phyloP scores from a whole-genome alignment of 192 early-diverging fungal genomes.

The Kappamyces sp. region DNA sequence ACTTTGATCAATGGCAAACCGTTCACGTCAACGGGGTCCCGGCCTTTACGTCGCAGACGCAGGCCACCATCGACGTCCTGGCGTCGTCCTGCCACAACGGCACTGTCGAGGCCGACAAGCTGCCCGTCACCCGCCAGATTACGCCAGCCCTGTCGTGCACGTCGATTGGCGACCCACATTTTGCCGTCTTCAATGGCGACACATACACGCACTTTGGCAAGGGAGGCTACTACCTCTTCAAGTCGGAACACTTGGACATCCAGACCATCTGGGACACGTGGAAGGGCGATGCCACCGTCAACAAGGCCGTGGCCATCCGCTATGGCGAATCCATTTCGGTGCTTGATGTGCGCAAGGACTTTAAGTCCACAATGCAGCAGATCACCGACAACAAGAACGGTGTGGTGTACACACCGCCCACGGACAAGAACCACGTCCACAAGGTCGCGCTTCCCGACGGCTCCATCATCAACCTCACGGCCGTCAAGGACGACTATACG shows the following conservation, averaged over 20 bases:
- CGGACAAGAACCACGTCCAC: neutral
- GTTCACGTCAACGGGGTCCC: too few relatives aligned
- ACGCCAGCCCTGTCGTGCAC: neutral
- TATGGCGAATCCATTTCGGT: conserved; percentile 9
- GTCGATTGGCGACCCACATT: conserved; percentile 10
- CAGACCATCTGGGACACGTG: neutral
- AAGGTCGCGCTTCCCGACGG: conserved; percentile 9
- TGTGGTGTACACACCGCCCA: conserved; percentile 1
- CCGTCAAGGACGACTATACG: neutral
- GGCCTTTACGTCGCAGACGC: too few relatives aligned
- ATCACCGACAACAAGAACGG: neutral
- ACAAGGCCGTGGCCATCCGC: conserved; percentile 14
- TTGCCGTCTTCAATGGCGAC: neutral
- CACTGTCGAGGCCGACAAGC: too few relatives aligned
- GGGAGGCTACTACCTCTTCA: neutral
- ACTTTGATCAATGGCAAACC: too few relatives aligned
- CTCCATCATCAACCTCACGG: neutral
- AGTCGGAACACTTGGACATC: conserved; percentile 7
- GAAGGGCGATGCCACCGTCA: neutral
- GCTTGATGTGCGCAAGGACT: neutral
- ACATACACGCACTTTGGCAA: neutral
- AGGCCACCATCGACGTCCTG: too few relatives aligned
- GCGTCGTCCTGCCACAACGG: too few relatives aligned
- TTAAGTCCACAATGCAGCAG: neutral
- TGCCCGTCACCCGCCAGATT: too few relatives aligned